A percentile compares a stretch with the other conserved stretches of the same genome.
These are phyloP conservation scores for Austroboletus niveus DNA, from an alignment of 1,284 basidiomycete genomes.

Conservation along the genomic window DNA sequence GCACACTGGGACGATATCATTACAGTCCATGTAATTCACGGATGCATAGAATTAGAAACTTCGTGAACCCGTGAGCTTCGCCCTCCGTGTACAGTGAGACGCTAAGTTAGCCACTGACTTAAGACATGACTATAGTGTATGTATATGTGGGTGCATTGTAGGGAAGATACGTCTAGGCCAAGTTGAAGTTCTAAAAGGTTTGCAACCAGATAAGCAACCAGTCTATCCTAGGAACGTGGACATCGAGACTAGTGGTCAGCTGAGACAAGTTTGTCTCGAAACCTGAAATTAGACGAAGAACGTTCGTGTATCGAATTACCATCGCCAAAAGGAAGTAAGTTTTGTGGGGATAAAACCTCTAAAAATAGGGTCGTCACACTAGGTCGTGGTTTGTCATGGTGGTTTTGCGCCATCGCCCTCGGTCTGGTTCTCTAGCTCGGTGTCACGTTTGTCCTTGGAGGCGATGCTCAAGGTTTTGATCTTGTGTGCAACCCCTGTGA, in stretches of 20 bases:
- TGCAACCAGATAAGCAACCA: too few relatives aligned
- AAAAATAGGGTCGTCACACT: background rate
- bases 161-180: too few relatives aligned
- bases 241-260: too few relatives aligned
- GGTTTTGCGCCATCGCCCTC: slow-evolving; percentile 3
- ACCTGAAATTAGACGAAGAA: background rate
- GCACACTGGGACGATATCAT: slow-evolving; percentile 5
- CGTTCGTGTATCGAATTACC: background rate
- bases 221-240: too few relatives aligned
- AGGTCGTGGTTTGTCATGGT: background rate
- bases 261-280: background rate
- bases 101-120: too few relatives aligned
- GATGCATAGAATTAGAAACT: slow-evolving; percentile 26
- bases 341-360: background rate
- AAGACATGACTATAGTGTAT: too few relatives aligned
- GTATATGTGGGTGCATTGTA: too few relatives aligned
- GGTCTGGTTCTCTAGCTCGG: background rate
- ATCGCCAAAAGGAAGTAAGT: background rate
- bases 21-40: slow-evolving; percentile 20
- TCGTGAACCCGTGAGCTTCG: slow-evolving; percentile 1
- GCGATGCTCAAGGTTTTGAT: slow-evolving; percentile 3
- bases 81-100: background rate
- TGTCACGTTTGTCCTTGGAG: slow-evolving; percentile 7
- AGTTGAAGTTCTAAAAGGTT: too few relatives aligned
- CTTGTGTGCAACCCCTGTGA: slow-evolving; percentile 5